These are phyloP conservation scores for Sphenostylis stenocarpa DNA, from an alignment of 306 rosid genomes.

Conservation along the genomic window DNA sequence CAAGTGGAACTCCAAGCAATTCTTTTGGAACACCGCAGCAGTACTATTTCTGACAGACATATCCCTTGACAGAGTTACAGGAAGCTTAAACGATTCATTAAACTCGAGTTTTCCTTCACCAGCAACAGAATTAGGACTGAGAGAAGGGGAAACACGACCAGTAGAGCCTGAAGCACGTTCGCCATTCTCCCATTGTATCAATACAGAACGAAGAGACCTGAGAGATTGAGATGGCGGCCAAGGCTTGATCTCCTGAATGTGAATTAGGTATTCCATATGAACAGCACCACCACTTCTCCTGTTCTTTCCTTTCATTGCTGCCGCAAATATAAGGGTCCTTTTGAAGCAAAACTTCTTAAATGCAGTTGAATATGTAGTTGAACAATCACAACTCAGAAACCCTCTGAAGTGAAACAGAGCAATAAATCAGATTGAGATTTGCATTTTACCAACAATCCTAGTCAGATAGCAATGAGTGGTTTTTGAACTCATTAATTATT, in stretches of 20 bases:
- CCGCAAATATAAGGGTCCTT: constrained; percentile 7
- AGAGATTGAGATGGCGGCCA: constrained; percentile 96
- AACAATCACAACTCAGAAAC: constrained; percentile 28
- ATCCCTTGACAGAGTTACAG: constrained; percentile 70
- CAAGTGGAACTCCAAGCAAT: constrained; percentile 76
- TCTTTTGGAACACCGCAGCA: constrained; percentile 68
- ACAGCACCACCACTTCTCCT: constrained; percentile 53
- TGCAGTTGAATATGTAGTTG: constrained; percentile 19
- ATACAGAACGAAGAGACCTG: constrained; percentile 64
- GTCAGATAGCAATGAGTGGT: constrained; percentile 3
- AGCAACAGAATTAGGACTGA: constrained; percentile 61
- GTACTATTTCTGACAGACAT: constrained; percentile 67
- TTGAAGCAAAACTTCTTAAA: constrained; percentile 33
- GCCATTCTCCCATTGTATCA: constrained; percentile 95
- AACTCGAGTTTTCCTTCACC: constrained; percentile 88
- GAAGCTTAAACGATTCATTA: constrained; percentile 73
- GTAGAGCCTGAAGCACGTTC: constrained; percentile 82
- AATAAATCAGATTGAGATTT: constrained; percentile 11
- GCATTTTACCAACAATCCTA: constrained; percentile 26
- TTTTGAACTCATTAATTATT: not conserved
- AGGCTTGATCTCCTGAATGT: constrained; percentile 85
- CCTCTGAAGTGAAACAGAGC: constrained; percentile 34
- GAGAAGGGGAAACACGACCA: constrained; percentile 62
- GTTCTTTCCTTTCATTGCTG: constrained; percentile 73
- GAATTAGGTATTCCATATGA: constrained; percentile 64